phyloP scores from a whole-genome alignment of 2,329 filamentous ascomycete species.

The Lasiodiplodia citricola region DNA sequence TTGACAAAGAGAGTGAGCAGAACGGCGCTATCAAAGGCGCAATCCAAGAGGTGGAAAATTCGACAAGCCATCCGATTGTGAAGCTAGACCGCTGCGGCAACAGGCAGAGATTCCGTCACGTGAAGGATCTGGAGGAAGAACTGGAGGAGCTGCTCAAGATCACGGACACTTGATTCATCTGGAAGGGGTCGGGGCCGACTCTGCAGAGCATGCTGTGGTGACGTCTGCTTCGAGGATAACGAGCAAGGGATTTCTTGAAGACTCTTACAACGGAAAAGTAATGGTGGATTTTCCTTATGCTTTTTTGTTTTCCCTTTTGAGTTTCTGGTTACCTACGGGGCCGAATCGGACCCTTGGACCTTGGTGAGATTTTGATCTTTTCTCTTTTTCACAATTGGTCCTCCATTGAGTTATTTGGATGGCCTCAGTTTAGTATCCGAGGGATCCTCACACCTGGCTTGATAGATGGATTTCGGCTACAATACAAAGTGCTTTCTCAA shows the following conservation, averaged over 20 bases:
- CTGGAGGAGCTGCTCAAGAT: not conserved
- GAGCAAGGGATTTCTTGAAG: not conserved
- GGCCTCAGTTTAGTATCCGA: not conserved
- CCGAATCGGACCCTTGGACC: too few species aligned
- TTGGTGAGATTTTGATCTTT: too few species aligned
- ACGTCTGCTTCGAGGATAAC: not conserved
- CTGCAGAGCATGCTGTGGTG: not conserved
- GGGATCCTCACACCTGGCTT: not conserved
- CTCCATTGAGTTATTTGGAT: not conserved
- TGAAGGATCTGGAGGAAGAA: not conserved
- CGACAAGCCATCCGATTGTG: not conserved
- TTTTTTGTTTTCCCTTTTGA: too few species aligned
- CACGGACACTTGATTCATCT: not conserved
- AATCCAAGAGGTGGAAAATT: not conserved
- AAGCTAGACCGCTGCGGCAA: not conserved
- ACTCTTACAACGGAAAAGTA: not conserved
- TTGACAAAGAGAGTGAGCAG: constrained; percentile 31
- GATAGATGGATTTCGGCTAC: not conserved
- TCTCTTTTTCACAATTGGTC: too few species aligned
- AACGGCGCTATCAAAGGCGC: constrained; percentile 28
- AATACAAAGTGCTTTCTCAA: not conserved
- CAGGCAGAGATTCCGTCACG: not conserved
- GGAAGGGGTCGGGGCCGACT: not conserved
- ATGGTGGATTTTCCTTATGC: too few species aligned
- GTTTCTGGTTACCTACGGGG: too few species aligned